Evolutionary conservation across 2,329 filamentous ascomycete species (phyloP), one percentile per base, ranked within the genome.

Genomic region (Colletotrichum viniferum): DNA sequence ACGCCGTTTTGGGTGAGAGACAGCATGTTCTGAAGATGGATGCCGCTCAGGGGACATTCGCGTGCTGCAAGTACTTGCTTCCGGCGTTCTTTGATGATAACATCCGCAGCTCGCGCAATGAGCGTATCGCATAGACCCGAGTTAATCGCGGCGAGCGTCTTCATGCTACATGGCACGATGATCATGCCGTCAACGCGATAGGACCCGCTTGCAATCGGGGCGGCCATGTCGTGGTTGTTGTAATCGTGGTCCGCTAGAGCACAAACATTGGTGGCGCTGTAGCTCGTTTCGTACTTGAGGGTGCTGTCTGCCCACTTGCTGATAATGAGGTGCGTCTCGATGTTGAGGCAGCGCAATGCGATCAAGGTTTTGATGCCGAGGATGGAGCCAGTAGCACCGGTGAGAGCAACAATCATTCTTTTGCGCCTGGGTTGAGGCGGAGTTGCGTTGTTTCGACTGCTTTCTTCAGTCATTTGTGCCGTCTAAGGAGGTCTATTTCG

Each of bases 231-330:
- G 34, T 83, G 82, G 18, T 82, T 81, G 5, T 78, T 84, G 79
- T 64, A 58, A 16, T 14, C 28, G 7, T 36, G 24, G 60, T 36
- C 34, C 5, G 68, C 68, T 7, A 58, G 68, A 14, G 30, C 55
- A 12, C 36, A 24, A 18, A 62, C 24, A 13, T 60, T 18, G 24
- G 34, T 32, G 24, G 21, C 28, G 5, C 34, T 61, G 32, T 38
- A 34, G 28, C 24, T 26, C 12, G 48, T 71, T 77, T 88, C 86
- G 76, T 87, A 87, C 77, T 87, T 86, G 62, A 87, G 82, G 0
- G 87, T 89, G 12, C 83, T 84, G 21, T 83, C 82, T 5, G 85
- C 88, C 87, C 87, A 89, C 78, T 88, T 87, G 76, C 82, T 85
- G 60, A 89, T 83, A 7, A 89, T 81, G 3, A 88, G 81, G 75